phyloP scores from a whole-genome alignment of 116 monocot genomes.

The Dioscorea cayenensis region DNA sequence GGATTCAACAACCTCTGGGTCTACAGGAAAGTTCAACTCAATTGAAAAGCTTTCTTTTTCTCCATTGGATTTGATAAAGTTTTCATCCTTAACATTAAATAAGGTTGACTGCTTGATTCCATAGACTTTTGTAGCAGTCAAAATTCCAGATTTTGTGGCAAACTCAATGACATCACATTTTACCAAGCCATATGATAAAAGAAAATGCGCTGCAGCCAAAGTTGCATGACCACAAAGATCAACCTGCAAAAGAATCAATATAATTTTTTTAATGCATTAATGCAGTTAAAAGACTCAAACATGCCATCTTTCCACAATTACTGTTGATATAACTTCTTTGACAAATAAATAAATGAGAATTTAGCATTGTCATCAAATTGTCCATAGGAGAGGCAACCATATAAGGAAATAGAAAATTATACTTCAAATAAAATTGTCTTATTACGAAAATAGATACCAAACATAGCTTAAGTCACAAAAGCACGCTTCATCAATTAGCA shows the following conservation, averaged over 20 bases:
- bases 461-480: no score
- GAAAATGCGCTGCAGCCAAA: constrained; percentile 76
- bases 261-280: no score
- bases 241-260: constrained; percentile 24
- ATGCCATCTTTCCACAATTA: no score
- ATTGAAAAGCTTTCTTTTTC: constrained; percentile 33
- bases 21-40: constrained; percentile 82
- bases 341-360: no score
- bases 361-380: no score
- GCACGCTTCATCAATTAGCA: no score
- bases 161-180: constrained; percentile 53
- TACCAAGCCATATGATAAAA: constrained; percentile 40
- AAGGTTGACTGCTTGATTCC: not conserved
- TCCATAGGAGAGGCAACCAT: no score
- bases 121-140: constrained; percentile 53
- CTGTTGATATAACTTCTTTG: no score
- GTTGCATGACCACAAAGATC: constrained; percentile 87
- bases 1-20: constrained; percentile 26
- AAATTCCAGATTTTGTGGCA: constrained; percentile 50
- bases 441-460: no score
- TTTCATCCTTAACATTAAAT: constrained; percentile 8
- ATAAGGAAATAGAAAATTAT: no score
- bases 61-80: constrained; percentile 10
- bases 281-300: no score
- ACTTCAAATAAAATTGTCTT: no score